phyloP scores from a whole-genome alignment of 2,329 filamentous ascomycete species.

The Fusarium heterosporum region DNA sequence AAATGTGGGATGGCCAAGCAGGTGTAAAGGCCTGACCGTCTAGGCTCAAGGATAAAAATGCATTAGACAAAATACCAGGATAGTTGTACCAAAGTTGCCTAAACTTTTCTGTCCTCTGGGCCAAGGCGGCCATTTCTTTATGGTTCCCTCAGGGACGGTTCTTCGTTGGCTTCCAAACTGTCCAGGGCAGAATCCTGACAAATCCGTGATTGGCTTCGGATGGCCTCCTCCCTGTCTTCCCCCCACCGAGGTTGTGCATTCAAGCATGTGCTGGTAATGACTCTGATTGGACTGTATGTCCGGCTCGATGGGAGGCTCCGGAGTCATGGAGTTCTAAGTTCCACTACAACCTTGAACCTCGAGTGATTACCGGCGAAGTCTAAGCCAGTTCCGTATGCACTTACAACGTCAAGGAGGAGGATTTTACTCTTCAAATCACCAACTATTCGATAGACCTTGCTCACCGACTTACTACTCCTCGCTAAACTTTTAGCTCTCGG shows the following conservation, averaged over 20 bases:
- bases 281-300: conserved; percentile 49
- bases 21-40: too few relatives aligned
- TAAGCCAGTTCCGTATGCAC: conserved; percentile 13
- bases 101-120: too few relatives aligned
- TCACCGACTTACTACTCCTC: conserved; percentile 35
- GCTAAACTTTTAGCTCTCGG: conserved; percentile 20
- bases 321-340: conserved; percentile 44
- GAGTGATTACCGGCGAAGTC: conserved; percentile 31
- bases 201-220: conserved; percentile 35
- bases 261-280: conserved; percentile 39
- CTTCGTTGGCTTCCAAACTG: conserved; percentile 23
- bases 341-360: conserved; percentile 32
- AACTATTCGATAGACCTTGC: conserved; percentile 16
- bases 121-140: too few relatives aligned
- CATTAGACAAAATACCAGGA: too few relatives aligned
- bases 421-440: conserved; percentile 19
- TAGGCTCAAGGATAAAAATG: too few relatives aligned
- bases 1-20: neutral
- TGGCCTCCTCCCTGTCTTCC: conserved; percentile 27
- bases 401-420: conserved; percentile 29
- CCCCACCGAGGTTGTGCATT: conserved; percentile 41
- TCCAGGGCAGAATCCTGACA: conserved; percentile 25
- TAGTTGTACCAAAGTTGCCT: too few relatives aligned
- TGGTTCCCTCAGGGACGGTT: conserved; percentile 1
- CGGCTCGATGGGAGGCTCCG: conserved; percentile 46